Evolutionary conservation across 352 stramenopile genomes (phyloP).

Genomic region (Phytophthora lateralis): DNA sequence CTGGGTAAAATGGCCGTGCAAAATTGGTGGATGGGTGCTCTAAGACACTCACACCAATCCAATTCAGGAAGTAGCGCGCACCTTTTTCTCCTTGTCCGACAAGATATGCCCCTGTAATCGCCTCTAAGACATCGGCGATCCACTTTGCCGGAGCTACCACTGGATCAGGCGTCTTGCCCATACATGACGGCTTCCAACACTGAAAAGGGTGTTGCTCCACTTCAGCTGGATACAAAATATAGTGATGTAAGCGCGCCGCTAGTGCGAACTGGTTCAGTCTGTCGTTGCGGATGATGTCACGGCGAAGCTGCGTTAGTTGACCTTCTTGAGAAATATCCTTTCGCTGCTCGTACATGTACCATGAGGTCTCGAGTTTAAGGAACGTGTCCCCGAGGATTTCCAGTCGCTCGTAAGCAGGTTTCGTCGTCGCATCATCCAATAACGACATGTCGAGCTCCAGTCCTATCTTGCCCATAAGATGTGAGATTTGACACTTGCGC

Average conservation of each 20-base stretch:
- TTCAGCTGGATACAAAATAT: slow-evolving; percentile 78
- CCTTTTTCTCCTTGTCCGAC: slow-evolving; percentile 73
- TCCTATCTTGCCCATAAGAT: slow-evolving; percentile 83
- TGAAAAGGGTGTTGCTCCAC: slow-evolving; percentile 86
- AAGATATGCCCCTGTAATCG: slow-evolving; percentile 82
- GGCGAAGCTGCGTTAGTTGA: slow-evolving; percentile 69
- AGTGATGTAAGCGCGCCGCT: slow-evolving; percentile 62
- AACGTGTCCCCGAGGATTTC: slow-evolving; percentile 88
- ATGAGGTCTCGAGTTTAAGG: slow-evolving; percentile 86
- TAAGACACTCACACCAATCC: slow-evolving; percentile 73
- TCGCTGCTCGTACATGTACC: slow-evolving; percentile 82
- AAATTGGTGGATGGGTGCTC: slow-evolving; percentile 49
- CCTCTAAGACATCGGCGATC: slow-evolving; percentile 86
- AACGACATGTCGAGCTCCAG: slow-evolving; percentile 77
- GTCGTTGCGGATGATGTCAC: slow-evolving; percentile 89
- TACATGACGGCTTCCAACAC: slow-evolving; percentile 89
- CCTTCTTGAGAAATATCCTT: slow-evolving; percentile 78
- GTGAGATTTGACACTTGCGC: slow-evolving; percentile 87
- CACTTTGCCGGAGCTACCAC: slow-evolving; percentile 82
- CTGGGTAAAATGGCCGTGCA: slow-evolving; percentile 58
- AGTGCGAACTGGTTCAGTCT: slow-evolving; percentile 79
- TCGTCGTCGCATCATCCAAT: slow-evolving; percentile 84
- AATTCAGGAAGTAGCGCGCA: slow-evolving; percentile 75
- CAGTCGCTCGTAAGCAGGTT: slow-evolving; percentile 80
- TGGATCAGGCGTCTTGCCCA: slow-evolving; percentile 77